Evolutionary conservation across 345 rosid genomes (phyloP).

Genomic region (Gossypium thurberi): DNA sequence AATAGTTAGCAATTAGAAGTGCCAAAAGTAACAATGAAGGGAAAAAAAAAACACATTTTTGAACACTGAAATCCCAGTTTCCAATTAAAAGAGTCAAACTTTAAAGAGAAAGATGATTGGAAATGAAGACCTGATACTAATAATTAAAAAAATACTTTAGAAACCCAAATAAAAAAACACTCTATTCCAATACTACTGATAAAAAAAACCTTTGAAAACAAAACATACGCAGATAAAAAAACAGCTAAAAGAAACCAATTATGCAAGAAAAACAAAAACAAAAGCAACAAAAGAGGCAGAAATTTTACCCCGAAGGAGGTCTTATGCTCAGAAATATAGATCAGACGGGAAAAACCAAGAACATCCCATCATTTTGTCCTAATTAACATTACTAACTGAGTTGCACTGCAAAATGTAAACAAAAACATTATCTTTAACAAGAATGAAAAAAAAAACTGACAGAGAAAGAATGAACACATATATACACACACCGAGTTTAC

Average conservation of each 20-base stretch:
- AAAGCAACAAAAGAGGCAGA: neutral
- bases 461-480: neutral
- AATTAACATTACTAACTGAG: neutral
- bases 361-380: constrained; percentile 4
- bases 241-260: neutral
- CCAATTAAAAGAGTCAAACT: neutral
- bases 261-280: neutral
- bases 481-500: neutral
- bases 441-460: neutral
- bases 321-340: constrained; percentile 2
- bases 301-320: neutral
- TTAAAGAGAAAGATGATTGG: constrained; percentile 3
- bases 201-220: neutral
- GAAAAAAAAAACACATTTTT: neutral
- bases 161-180: neutral
- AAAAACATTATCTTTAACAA: neutral
- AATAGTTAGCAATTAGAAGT: neutral
- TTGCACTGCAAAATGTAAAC: neutral
- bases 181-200: neutral
- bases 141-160: neutral
- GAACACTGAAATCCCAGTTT: neutral
- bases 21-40: neutral
- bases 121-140: constrained; percentile 8
- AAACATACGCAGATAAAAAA: constrained; percentile 8
- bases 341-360: neutral